A percentile compares a stretch with the other conserved stretches of the same genome.
phyloP scores from a whole-genome alignment of 2,329 filamentous ascomycete genomes.

The Fusarium sp. region DNA sequence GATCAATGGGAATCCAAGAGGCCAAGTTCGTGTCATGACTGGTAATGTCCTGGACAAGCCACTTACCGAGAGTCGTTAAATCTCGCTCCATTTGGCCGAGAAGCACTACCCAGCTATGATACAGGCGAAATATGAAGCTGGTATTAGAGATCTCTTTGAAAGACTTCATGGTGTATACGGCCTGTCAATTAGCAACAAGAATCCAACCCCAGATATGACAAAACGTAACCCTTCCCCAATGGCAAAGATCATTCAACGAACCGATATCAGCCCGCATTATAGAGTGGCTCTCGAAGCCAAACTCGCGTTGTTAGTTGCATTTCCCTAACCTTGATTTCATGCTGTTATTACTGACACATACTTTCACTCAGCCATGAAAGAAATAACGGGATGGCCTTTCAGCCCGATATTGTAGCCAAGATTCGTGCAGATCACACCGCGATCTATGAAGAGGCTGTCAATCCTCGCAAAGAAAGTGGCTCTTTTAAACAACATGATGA shows the following conservation, averaged over 20 bases:
- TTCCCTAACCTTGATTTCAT: rapidly evolving
- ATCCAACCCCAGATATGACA: slow-evolving; percentile 12
- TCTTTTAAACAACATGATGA: neutral
- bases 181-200: slow-evolving; percentile 14
- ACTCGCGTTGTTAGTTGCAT: slow-evolving; percentile 6
- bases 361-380: neutral
- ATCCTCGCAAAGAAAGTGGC: slow-evolving; percentile 10
- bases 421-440: neutral
- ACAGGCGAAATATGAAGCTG: neutral
- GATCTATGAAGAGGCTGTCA: slow-evolving; percentile 6
- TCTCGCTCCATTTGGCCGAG: slow-evolving; percentile 21
- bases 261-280: slow-evolving; percentile 13
- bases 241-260: slow-evolving; percentile 3
- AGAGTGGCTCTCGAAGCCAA: slow-evolving; percentile 4
- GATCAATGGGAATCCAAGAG: slow-evolving; percentile 13
- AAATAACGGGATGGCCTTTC: slow-evolving; percentile 16
- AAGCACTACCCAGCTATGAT: slow-evolving; percentile 29
- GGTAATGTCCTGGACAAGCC: slow-evolving; percentile 1
- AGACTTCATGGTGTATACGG: slow-evolving; percentile 14
- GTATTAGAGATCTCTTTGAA: slow-evolving; percentile 1
- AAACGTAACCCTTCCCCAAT: slow-evolving; percentile 14
- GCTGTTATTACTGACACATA: neutral
- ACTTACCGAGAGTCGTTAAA: slow-evolving; percentile 19
- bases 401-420: slow-evolving; percentile 11
- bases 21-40: slow-evolving; percentile 23